Percentiles rank a stretch among this genome's conserved stretches.
phyloP scores from a whole-genome alignment of 805 yeast species.

The Cyberlindnera xylosilytica region DNA sequence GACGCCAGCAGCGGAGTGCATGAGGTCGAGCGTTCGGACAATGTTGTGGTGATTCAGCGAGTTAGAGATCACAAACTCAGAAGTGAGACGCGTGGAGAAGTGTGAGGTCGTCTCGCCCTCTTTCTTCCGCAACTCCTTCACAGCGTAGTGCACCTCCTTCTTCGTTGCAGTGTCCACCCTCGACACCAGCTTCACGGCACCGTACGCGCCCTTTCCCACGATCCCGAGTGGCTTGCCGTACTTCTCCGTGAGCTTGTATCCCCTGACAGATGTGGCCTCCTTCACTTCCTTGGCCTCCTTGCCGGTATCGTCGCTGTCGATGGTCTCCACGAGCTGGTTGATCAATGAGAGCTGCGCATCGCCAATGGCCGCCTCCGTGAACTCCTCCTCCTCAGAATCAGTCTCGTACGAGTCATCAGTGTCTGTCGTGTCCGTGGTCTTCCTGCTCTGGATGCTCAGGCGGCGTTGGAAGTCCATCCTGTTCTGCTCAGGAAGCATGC shows the following conservation, averaged over 20 bases:
- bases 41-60: constrained; percentile 74
- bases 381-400: constrained; percentile 10
- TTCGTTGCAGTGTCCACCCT: constrained; percentile 77
- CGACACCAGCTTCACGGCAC: constrained; percentile 93
- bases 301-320: constrained; percentile 33
- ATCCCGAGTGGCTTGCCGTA: constrained; percentile 52
- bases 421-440: constrained; percentile 15
- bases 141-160: constrained; percentile 85
- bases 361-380: constrained; percentile 43
- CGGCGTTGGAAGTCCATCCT: constrained; percentile 28
- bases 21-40: constrained; percentile 72
- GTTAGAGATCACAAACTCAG: constrained; percentile 86
- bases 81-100: constrained; percentile 85
- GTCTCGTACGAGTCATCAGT: constrained; percentile 5
- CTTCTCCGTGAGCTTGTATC: constrained; percentile 38
- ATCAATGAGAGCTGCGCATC: constrained; percentile 46
- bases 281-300: neutral
- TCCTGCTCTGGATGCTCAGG: constrained; percentile 27
- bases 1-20: constrained; percentile 70
- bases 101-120: constrained; percentile 97
- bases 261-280: constrained; percentile 13
- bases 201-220: constrained; percentile 96
- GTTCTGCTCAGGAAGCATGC: constrained; percentile 28
- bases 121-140: constrained; percentile 92
- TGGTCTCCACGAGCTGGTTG: constrained; percentile 44